Evolutionary conservation across 148 eudicot species (phyloP).

Genomic region (Polygonum aviculare): DNA sequence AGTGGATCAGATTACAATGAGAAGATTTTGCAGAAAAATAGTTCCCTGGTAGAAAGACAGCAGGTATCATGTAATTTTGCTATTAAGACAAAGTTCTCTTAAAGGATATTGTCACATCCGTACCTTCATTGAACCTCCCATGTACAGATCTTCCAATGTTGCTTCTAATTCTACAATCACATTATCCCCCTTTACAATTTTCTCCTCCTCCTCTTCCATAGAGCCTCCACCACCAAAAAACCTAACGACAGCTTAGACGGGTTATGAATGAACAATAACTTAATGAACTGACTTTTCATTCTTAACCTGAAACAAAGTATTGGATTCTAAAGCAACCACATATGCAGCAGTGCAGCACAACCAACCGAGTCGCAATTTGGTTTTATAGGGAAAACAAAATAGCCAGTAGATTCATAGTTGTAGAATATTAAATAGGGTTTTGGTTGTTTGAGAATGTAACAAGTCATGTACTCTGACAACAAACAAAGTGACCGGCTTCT

Average conservation of each 20-base stretch:
- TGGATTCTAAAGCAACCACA: background rate
- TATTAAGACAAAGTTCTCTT: background rate
- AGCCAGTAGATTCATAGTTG: background rate
- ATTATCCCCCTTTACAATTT: conserved; percentile 82
- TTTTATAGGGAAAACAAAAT: background rate
- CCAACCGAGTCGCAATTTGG: background rate
- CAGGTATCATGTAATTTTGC: background rate
- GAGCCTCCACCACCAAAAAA: conserved; percentile 64
- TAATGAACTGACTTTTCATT: background rate
- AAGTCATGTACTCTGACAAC: background rate
- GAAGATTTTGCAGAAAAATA: background rate
- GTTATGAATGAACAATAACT: background rate
- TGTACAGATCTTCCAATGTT: conserved; percentile 83
- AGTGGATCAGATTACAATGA: background rate
- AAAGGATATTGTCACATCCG: background rate
- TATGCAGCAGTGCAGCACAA: background rate
- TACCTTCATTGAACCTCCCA: conserved; percentile 97
- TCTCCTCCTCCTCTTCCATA: conserved; percentile 79
- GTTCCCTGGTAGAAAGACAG: background rate
- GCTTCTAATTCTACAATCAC: conserved; percentile 95
- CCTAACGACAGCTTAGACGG: conserved; percentile 17
- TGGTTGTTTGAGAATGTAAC: background rate
- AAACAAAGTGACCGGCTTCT: background rate
- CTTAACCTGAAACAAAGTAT: background rate
- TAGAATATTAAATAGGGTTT: background rate